Base-by-base conservation (phyloP, 1,284 basidiomycete species). In the Exsudoporus floridanus region DNA sequence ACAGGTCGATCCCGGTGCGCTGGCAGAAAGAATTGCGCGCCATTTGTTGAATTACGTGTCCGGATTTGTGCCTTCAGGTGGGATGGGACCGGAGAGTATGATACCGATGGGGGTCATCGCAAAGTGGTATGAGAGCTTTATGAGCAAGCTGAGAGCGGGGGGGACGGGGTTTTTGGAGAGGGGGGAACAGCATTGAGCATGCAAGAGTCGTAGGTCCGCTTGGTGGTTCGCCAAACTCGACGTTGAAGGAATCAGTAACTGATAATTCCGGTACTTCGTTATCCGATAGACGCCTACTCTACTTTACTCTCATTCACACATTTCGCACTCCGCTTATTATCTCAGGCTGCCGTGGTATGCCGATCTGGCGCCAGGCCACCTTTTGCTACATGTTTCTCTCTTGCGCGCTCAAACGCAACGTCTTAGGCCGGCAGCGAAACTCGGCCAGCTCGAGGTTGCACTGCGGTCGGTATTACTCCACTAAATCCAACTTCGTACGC, bases 1-100 rank as follows among this genome's bases (percentile, higher is more conserved):
- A 31, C 52, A 50, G 9, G 19, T 58, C 10, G 77, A 81, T 53
- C 66, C 74, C 7, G 70, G 67, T 25, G 50, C 67, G 7, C 59
- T 84, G 23, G 88, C 88, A 2, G 84, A 90, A 67, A 74, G 78
- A 33, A 79, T 91, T 49, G 83, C 85, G 25, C 84, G 83, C 61
- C 81, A 94, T 70, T 73, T 95, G 40, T 84, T 94, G 75, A 92
- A 93, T 65, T 94, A 91, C 65, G 66, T 94, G 5, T 84, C 88
- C 36, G 84, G 90, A 1, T 96, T 94, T 64, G 79, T 77, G 7
- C 73, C 80, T 4, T 79, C 75, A 8, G 66, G 74, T 36, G 79
- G 64, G n/a, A 54, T 84, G 35, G 76, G 79, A 4, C 81, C 83
- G 1, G 84, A 91, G 42, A 81, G 81, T 30, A 72, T 81, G 56